A percentile compares a stretch with the other conserved stretches of the same genome.
Conservation (phyloP, 352 stramenopile species). For the Phytophthora cryptogea region DNA sequence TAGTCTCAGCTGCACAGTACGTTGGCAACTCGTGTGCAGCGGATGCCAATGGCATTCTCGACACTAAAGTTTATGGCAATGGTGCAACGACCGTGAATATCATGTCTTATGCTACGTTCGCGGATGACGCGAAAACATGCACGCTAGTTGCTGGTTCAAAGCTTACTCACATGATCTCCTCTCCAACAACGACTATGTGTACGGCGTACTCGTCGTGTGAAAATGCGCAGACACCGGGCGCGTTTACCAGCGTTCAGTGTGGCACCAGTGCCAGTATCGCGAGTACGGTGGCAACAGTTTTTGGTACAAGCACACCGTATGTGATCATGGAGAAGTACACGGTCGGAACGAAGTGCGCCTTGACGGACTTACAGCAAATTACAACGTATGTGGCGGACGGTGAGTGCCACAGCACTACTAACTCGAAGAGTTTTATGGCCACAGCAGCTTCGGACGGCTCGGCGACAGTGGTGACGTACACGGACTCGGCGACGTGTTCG, state of each 20-base stretch:
- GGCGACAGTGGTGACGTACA: not conserved
- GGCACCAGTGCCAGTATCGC: not conserved
- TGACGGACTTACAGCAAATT: not conserved
- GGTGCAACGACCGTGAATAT: not conserved
- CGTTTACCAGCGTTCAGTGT: not conserved
- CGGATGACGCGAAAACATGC: not conserved
- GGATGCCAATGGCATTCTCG: not conserved
- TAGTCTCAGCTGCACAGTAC: not conserved
- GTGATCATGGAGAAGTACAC: constrained; percentile 12
- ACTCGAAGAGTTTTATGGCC: not conserved
- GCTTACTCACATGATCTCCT: not conserved
- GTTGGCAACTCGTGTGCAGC: not conserved
- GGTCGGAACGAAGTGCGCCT: not conserved
- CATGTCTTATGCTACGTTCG: not conserved
- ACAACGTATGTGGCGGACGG: constrained; percentile 8
- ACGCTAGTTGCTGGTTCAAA: not conserved
- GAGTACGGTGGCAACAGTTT: not conserved
- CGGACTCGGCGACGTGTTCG: not conserved
- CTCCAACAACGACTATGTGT: not conserved
- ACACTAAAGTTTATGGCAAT: constrained; percentile 3
- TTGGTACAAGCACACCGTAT: not conserved
- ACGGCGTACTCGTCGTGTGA: not conserved
- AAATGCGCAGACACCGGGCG: not conserved
- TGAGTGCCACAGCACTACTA: constrained; percentile 1
- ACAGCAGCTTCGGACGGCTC: not conserved